These are phyloP conservation scores for Barnettozyma vustinii DNA, from an alignment of 805 yeast species.

Conservation along the genomic window DNA sequence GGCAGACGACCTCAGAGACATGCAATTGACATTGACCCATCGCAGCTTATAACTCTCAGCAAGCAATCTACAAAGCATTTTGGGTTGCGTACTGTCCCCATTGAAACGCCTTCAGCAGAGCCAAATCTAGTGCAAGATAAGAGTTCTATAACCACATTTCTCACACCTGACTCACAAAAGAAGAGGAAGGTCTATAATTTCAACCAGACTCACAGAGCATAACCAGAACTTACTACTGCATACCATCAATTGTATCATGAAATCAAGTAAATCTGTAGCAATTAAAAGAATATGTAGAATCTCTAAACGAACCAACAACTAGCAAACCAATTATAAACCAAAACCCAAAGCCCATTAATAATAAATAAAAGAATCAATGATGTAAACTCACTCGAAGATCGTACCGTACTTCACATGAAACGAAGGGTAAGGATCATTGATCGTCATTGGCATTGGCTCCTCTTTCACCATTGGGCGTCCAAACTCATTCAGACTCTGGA, in stretches of 20 bases:
- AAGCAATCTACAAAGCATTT: background rate
- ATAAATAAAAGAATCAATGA: background rate
- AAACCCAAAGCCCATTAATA: background rate
- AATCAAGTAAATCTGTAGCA: background rate
- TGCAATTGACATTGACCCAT: background rate
- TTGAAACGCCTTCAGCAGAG: no score
- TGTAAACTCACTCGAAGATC: conserved; percentile 2
- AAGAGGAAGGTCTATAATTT: background rate
- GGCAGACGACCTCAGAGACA: background rate
- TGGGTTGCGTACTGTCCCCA: no score
- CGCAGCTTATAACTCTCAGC: background rate
- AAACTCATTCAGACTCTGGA: background rate
- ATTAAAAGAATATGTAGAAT: background rate
- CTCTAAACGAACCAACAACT: background rate
- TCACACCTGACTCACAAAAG: background rate
- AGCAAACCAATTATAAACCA: background rate
- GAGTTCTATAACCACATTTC: background rate
- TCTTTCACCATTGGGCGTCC: background rate
- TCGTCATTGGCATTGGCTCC: background rate
- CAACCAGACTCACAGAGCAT: background rate
- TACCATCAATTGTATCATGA: background rate
- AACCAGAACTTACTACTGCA: background rate
- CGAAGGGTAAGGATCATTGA: background rate
- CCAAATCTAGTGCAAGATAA: no score
- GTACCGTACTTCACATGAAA: conserved; percentile 4